These are phyloP conservation scores for Tricharina praecox DNA, from an alignment of 495 filamentous ascomycete species.

Conservation along the genomic window DNA sequence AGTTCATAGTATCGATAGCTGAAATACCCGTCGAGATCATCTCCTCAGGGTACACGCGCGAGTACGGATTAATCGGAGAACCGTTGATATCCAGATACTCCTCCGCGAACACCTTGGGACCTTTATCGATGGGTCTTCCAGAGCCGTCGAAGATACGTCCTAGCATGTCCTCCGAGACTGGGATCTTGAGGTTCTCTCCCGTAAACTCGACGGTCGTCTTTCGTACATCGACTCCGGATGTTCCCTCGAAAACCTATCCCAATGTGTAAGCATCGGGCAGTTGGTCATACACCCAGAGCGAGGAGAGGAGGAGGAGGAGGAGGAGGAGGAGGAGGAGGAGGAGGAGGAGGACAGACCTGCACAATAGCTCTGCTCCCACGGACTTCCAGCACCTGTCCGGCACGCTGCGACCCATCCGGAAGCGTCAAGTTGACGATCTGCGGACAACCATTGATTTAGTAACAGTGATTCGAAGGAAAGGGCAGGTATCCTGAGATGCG, in stretches of 20 bases:
- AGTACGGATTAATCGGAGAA: constrained; percentile 96
- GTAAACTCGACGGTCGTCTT: constrained; percentile 98
- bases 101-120: constrained; percentile 92
- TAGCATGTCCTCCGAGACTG: constrained; percentile 98
- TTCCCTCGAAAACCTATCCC: constrained; percentile 91
- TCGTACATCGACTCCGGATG: constrained; percentile 92
- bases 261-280: constrained; percentile 1
- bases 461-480: too few relatives aligned
- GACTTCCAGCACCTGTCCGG: constrained; percentile 92
- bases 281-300: background rate
- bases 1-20: constrained; percentile 99
- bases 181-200: constrained; percentile 89
- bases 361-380: constrained; percentile 88
- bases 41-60: constrained; percentile 95
- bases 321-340: too few relatives aligned
- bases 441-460: too few relatives aligned
- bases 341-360: too few relatives aligned
- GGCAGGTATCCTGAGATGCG: too few relatives aligned
- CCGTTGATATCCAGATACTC: constrained; percentile 99
- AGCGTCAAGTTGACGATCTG: constrained; percentile 83
- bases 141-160: constrained; percentile 98
- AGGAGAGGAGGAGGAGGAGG: too few relatives aligned
- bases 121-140: constrained; percentile 93
- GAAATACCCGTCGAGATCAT: constrained; percentile 99
- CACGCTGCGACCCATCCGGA: constrained; percentile 82